Conservation (phyloP, 495 filamentous ascomycete genomes). For the Collariella sp. region DNA sequence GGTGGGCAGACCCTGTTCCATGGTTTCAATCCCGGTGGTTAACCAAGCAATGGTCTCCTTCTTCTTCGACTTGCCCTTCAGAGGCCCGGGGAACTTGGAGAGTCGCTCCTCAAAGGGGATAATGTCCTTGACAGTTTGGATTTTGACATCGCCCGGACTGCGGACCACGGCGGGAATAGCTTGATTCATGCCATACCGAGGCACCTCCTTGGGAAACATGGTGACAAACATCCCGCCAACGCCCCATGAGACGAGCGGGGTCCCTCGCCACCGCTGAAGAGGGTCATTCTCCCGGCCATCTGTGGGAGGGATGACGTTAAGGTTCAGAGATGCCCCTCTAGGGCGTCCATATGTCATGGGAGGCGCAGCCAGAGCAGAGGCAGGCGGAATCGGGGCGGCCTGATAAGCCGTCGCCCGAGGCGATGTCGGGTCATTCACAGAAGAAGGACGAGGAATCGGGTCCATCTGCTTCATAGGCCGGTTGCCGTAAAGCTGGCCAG, state of each 20-base stretch:
- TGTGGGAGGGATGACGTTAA: constrained; percentile 49
- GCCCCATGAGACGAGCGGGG: constrained; percentile 78
- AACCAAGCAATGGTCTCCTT: constrained; percentile 87
- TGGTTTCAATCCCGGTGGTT: constrained; percentile 55
- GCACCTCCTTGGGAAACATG: constrained; percentile 81
- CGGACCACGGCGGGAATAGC: constrained; percentile 69
- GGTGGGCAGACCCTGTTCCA: constrained; percentile 55
- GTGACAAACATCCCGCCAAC: constrained; percentile 76
- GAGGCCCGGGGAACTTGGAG: constrained; percentile 78
- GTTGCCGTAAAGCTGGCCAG: constrained; percentile 50
- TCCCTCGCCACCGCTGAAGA: constrained; percentile 81
- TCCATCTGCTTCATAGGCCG: constrained; percentile 40
- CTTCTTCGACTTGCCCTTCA: constrained; percentile 85
- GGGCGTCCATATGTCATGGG: constrained; percentile 15
- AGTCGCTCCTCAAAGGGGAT: constrained; percentile 60
- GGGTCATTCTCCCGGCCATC: constrained; percentile 76
- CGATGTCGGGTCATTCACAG: constrained; percentile 50
- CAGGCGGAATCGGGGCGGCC: constrained; percentile 8
- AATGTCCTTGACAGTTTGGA: constrained; percentile 59
- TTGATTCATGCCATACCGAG: constrained; percentile 70
- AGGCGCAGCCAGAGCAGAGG: constrained; percentile 2
- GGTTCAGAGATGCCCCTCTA: constrained; percentile 34
- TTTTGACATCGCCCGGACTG: constrained; percentile 74
- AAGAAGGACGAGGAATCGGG: constrained; percentile 58
- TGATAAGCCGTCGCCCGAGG: constrained; percentile 32